Conservation (phyloP, 371 early-diverging fungal genomes). For the Parasitella parasitica region DNA sequence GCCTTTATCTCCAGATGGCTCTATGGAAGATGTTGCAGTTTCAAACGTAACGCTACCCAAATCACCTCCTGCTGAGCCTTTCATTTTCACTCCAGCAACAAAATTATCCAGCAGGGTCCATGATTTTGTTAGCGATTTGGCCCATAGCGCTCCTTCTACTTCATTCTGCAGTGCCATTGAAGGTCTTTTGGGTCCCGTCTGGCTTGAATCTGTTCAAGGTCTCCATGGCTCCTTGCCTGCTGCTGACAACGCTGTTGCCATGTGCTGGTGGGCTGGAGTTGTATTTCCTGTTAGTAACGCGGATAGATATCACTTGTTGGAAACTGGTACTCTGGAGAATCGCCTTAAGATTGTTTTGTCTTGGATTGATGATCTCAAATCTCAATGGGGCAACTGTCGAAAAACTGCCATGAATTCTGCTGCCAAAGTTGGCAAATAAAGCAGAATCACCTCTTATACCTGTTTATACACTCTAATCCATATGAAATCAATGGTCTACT, state of each 20-base stretch:
- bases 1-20: not conserved
- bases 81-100: not conserved
- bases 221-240: constrained; percentile 26
- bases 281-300: constrained; percentile 51
- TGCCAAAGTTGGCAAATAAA: not conserved
- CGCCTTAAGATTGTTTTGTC: constrained; percentile 39
- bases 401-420: constrained; percentile 1
- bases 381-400: constrained; percentile 25
- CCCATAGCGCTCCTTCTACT: constrained; percentile 14
- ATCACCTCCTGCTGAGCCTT: not conserved
- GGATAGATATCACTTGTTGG: constrained; percentile 48
- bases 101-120: constrained; percentile 19
- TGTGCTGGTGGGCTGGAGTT: constrained; percentile 60
- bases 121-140: constrained; percentile 24
- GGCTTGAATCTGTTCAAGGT: constrained; percentile 30
- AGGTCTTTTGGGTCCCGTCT: constrained; percentile 27
- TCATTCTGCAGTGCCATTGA: constrained; percentile 16
- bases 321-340: constrained; percentile 32
- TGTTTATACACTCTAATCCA: too few species aligned
- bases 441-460: too few species aligned
- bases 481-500: too few species aligned
- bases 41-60: not conserved
- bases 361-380: constrained; percentile 50
- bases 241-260: constrained; percentile 42
- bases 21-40: not conserved